Conservation (phyloP, 352 stramenopile species). For the Globisporangium spiculum region DNA sequence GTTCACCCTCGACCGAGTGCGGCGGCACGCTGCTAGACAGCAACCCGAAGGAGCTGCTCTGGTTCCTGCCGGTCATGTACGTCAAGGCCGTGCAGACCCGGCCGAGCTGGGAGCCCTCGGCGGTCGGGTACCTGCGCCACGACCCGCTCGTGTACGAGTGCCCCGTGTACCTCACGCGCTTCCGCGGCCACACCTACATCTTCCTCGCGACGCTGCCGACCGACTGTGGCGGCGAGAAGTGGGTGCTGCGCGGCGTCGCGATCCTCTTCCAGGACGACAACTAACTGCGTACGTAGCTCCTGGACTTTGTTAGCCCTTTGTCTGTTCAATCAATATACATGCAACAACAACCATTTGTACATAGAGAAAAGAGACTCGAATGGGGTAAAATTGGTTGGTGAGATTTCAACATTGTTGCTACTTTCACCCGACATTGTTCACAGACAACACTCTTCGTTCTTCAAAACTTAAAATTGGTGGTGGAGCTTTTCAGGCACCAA, state of each 20-base stretch:
- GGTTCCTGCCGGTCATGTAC: conserved; percentile 92
- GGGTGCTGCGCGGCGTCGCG: conserved; percentile 92
- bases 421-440: not conserved
- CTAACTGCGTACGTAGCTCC: conserved; percentile 32
- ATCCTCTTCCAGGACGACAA: conserved; percentile 96
- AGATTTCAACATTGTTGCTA: not conserved
- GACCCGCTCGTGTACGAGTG: conserved; percentile 93
- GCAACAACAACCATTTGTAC: not conserved
- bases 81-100: conserved; percentile 95
- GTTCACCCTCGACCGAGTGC: conserved; percentile 79
- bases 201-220: conserved; percentile 95
- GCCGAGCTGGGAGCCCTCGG: conserved; percentile 91
- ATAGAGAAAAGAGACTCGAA: not conserved
- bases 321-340: not conserved
- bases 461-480: not conserved
- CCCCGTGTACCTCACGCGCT: conserved; percentile 96
- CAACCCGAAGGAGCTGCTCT: conserved; percentile 95
- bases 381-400: not conserved
- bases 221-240: conserved; percentile 89
- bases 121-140: conserved; percentile 94
- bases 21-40: conserved; percentile 91
- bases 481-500: not conserved
- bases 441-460: not conserved
- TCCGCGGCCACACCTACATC: conserved; percentile 95
- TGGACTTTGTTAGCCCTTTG: not conserved